These are phyloP conservation scores for Canavalia ensiformis DNA, from an alignment of 306 rosid species.

Conservation along the genomic window DNA sequence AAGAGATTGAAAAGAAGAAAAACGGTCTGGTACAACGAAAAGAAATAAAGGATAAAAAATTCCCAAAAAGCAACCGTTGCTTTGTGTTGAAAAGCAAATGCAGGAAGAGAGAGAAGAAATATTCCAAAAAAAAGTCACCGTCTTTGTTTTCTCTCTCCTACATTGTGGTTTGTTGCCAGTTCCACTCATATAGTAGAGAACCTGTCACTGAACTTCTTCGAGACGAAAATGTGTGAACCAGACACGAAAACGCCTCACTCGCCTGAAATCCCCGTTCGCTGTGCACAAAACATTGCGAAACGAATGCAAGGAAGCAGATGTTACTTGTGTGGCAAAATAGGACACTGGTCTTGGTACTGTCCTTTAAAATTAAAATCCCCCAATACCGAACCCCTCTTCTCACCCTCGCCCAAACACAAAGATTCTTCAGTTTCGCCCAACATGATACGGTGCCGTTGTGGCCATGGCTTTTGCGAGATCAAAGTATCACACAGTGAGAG, in stretches of 20 bases:
- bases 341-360: slow-evolving; percentile 35
- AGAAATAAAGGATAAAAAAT: too few species aligned
- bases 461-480: slow-evolving; percentile 46
- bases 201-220: too few species aligned
- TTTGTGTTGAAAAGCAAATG: too few species aligned
- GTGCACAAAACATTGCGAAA: background rate
- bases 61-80: too few species aligned
- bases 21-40: too few species aligned
- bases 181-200: too few species aligned
- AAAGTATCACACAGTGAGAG: background rate
- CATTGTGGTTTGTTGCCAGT: too few species aligned
- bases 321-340: background rate
- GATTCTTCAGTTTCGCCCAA: background rate
- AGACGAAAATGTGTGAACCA: too few species aligned
- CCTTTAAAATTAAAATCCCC: background rate
- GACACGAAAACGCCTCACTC: background rate
- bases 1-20: too few species aligned
- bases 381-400: background rate
- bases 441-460: slow-evolving; percentile 49
- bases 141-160: too few species aligned
- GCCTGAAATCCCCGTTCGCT: background rate
- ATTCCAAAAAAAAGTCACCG: too few species aligned
- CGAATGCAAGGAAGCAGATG: background rate
- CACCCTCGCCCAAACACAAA: background rate
- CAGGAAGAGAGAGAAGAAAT: too few species aligned